Conservation (phyloP, 257 asterid genomes). For the Henckelia pumila region DNA sequence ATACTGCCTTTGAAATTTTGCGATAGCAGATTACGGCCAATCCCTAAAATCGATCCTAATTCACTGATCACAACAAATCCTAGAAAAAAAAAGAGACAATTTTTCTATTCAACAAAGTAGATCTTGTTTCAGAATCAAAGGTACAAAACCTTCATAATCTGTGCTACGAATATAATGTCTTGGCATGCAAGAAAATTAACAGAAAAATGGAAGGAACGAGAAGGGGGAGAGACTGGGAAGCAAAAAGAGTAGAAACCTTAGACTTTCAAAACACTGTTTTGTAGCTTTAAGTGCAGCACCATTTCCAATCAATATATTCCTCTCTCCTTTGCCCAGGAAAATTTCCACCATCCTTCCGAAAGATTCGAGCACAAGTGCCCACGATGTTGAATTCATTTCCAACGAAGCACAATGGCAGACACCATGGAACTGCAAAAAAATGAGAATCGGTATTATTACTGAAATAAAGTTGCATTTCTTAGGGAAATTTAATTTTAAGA, state of each 20-base stretch:
- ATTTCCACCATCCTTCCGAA: conserved; percentile 43
- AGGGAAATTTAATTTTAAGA: conserved; percentile 15
- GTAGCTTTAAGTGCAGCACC: conserved; percentile 46
- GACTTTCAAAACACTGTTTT: conserved; percentile 60
- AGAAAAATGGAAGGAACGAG: background rate
- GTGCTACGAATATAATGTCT: background rate
- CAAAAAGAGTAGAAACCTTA: conserved; percentile 43
- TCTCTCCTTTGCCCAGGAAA: conserved; percentile 41
- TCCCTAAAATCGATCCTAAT: no score
- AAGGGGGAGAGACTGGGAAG: conserved; percentile 9
- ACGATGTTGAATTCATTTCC: conserved; percentile 52
- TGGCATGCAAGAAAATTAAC: conserved; percentile 24
- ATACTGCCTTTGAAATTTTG: background rate
- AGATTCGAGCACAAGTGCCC: conserved; percentile 55
- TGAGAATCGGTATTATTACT: conserved; percentile 19
- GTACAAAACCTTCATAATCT: background rate
- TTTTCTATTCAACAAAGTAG: no score
- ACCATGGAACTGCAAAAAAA: conserved; percentile 51
- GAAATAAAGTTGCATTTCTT: conserved; percentile 7
- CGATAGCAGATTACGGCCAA: background rate
- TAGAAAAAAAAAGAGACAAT: no score
- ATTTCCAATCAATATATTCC: conserved; percentile 30
- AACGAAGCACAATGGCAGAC: conserved; percentile 42
- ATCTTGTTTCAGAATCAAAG: background rate
- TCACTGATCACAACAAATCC: no score